These are phyloP conservation scores for Tulasnella sp. DNA, from an alignment of 768 basidiomycete species.

Conservation along the genomic window DNA sequence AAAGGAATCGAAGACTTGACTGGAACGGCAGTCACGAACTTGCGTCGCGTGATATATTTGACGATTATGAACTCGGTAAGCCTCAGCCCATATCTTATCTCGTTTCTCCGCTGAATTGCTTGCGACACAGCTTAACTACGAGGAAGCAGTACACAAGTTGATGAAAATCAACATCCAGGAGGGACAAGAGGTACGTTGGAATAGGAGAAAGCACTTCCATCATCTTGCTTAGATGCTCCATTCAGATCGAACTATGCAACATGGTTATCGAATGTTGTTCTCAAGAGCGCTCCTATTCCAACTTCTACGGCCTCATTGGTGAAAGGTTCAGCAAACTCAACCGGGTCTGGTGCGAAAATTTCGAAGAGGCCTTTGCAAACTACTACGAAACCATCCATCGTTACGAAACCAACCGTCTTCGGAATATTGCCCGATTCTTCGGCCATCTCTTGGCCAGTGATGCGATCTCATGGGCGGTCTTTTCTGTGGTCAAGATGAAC, in stretches of 20 bases:
- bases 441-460: slow-evolving; percentile 84
- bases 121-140: slow-evolving; percentile 56
- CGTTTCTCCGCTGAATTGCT: background rate
- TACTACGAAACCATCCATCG: slow-evolving; percentile 97
- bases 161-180: slow-evolving; percentile 85
- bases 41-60: slow-evolving; percentile 87
- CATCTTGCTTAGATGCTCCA: background rate
- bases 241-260: slow-evolving; percentile 88
- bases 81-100: slow-evolving; percentile 4
- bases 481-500: slow-evolving; percentile 81
- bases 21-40: slow-evolving; percentile 89
- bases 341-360: slow-evolving; percentile 82
- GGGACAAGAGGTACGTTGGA: slow-evolving; percentile 72
- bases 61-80: slow-evolving; percentile 91
- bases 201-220: background rate
- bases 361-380: slow-evolving; percentile 74
- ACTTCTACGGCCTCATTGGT: slow-evolving; percentile 92
- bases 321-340: slow-evolving; percentile 97
- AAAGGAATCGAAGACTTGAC: slow-evolving; percentile 91
- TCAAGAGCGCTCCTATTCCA: slow-evolving; percentile 94
- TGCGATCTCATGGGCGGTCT: slow-evolving; percentile 76
- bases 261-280: slow-evolving; percentile 99
- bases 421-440: slow-evolving; percentile 95
- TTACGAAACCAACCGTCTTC: slow-evolving; percentile 95
- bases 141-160: slow-evolving; percentile 97